Base-by-base conservation (phyloP, 2,329 filamentous ascomycete species). In the Pseudocercospora musae region DNA sequence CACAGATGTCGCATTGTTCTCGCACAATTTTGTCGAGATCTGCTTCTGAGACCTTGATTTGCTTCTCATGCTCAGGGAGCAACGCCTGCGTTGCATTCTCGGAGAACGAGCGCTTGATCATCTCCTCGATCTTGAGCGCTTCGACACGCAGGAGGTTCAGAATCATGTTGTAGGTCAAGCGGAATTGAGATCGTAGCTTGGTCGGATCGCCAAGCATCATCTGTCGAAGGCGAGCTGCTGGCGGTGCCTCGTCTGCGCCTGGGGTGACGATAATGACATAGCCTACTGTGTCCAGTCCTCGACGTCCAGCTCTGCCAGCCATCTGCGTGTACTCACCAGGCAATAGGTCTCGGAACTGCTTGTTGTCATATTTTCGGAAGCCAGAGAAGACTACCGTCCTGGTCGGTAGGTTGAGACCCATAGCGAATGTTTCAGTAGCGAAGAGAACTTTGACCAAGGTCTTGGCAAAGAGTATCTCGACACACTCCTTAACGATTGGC, bases 91-190 rank as follows among this genome's bases (percentile, higher is more conserved):
- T 98, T 23, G 94, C 94, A 77, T 99, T 95, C 76, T 99, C 95
- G 57, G 94, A 97, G 81, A 99, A 99, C 76, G 93, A 97, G 68
- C 95, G 89, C 83, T 99, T 99, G 81, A 99, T 99, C 95, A 99
- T 99, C 78, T 99, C 95, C 76, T 99, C 95, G 70, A 99, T 98
- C 80, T 97, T 98, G 68, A 99, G 79, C 2, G 95, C 95, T 76
- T 99, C 95, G 1, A 99, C 95, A 37, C 95, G 89, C 54, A 99
- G 82, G 31, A 99, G 82, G 73, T 98, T 99, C 29, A 99, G 81
- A 64, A 99, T 99, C 95, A 99, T 99, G 78, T 98, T 99, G 81
- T 99, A 99, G 0, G 96, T 99, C 53, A 99, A 82, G 64, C 95
- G 87, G 82, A 99, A 99, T 73, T 99, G 95, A 6, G 94, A 98